Conservation (phyloP, 345 rosid species). For the Mercurialis annua region DNA sequence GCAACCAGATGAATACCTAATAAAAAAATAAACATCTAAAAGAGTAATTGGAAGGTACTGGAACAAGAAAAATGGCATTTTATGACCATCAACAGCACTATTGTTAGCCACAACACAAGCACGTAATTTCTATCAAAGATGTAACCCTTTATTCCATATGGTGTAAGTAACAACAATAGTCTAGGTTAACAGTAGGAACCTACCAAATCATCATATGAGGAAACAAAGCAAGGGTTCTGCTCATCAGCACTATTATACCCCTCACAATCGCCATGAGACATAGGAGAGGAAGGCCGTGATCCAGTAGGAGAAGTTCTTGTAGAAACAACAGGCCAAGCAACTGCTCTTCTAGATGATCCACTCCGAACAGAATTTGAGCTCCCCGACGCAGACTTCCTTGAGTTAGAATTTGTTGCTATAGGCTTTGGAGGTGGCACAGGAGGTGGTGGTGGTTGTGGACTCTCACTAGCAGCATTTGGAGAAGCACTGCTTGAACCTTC, state of each 20-base stretch:
- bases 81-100: not conserved
- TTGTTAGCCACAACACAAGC: not conserved
- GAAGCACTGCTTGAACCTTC: conserved; percentile 47
- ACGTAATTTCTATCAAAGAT: not conserved
- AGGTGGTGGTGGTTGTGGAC: conserved; percentile 71
- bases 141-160: not conserved
- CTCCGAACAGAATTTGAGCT: conserved; percentile 47
- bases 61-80: not conserved
- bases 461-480: conserved; percentile 36
- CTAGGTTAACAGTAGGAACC: conserved; percentile 27
- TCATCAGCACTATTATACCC: conserved; percentile 99
- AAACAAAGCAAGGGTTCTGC: conserved; percentile 63
- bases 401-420: conserved; percentile 39
- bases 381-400: conserved; percentile 50
- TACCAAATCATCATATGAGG: conserved; percentile 72
- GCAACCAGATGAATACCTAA: not conserved
- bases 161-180: not conserved
- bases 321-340: conserved; percentile 72
- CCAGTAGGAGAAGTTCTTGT: conserved; percentile 77
- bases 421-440: conserved; percentile 88
- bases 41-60: not conserved
- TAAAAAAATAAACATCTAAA: not conserved
- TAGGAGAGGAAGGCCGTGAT: conserved; percentile 94
- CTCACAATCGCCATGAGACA: conserved; percentile 83
- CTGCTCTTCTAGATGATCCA: conserved; percentile 66